phyloP scores from a whole-genome alignment of 2,329 filamentous ascomycete species.

The Colletotrichum filicis region DNA sequence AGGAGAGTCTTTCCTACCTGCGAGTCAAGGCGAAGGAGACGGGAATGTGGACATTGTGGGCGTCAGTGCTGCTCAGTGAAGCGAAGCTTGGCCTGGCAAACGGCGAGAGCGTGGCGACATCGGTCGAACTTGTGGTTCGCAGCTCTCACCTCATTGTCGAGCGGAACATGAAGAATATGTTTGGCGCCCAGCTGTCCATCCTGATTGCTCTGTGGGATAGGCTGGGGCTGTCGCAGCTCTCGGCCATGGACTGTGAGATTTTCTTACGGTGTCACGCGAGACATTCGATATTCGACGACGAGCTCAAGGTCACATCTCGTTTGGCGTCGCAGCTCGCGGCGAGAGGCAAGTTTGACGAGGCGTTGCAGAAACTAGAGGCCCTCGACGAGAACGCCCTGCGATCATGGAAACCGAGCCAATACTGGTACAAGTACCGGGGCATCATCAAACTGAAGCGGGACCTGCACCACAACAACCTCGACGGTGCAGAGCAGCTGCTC shows the following conservation, averaged over 20 bases:
- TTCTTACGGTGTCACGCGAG: slow-evolving; percentile 79
- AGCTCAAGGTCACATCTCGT: slow-evolving; percentile 78
- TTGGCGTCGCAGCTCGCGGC: slow-evolving; percentile 69
- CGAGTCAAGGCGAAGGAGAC: slow-evolving; percentile 87
- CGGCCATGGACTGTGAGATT: slow-evolving; percentile 73
- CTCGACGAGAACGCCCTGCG: slow-evolving; percentile 72
- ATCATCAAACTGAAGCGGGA: slow-evolving; percentile 74
- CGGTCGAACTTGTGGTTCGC: slow-evolving; percentile 83
- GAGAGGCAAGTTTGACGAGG: slow-evolving; percentile 77
- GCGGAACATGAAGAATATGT: slow-evolving; percentile 77
- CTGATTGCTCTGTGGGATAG: slow-evolving; percentile 80
- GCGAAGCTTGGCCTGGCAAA: slow-evolving; percentile 81
- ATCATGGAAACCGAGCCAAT: slow-evolving; percentile 82
- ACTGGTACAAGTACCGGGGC: slow-evolving; percentile 74
- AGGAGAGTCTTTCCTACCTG: slow-evolving; percentile 84
- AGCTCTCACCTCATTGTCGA: slow-evolving; percentile 85
- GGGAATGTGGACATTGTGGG: slow-evolving; percentile 86
- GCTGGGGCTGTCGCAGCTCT: slow-evolving; percentile 70
- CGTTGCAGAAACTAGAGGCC: slow-evolving; percentile 54
- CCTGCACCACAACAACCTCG: slow-evolving; percentile 65
- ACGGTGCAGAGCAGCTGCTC: slow-evolving; percentile 62
- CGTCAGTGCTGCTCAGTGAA: slow-evolving; percentile 85
- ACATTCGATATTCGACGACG: slow-evolving; percentile 75
- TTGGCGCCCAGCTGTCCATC: slow-evolving; percentile 79
- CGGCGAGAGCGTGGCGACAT: slow-evolving; percentile 71